These are phyloP conservation scores for Hanseniaspora mollemarum DNA, from an alignment of 805 yeast species.

Conservation along the genomic window DNA sequence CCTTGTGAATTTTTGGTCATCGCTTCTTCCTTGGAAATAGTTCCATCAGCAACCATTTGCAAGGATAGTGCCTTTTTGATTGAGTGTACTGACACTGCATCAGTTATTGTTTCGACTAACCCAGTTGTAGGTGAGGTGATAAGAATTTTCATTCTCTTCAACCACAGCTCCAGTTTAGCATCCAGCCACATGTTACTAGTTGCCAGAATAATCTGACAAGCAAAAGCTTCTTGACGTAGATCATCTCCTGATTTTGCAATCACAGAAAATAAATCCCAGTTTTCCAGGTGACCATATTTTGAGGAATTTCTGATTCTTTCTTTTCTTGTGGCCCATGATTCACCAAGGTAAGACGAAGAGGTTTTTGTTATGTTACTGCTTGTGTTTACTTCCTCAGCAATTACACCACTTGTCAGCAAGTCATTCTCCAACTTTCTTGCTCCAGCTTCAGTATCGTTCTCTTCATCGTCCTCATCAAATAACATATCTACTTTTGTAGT, in stretches of 20 bases:
- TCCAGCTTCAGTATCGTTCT: constrained; percentile 63
- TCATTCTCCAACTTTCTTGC: constrained; percentile 88
- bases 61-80: constrained; percentile 85
- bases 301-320: constrained; percentile 69
- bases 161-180: constrained; percentile 69
- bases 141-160: constrained; percentile 81
- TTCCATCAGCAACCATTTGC: constrained; percentile 49
- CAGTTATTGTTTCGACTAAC: constrained; percentile 87
- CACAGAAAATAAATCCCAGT: constrained; percentile 92
- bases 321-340: constrained; percentile 81
- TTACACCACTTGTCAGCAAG: constrained; percentile 68
- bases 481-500: constrained; percentile 21
- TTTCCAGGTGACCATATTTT: constrained; percentile 69
- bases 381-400: constrained; percentile 18
- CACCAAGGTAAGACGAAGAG: constrained; percentile 56
- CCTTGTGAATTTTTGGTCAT: constrained; percentile 32
- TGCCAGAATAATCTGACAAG: constrained; percentile 83
- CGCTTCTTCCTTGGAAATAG: neutral
- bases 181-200: constrained; percentile 76
- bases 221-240: constrained; percentile 92
- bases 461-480: constrained; percentile 32
- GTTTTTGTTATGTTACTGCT: constrained; percentile 17
- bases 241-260: constrained; percentile 96
- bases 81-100: constrained; percentile 87
- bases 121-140: constrained; percentile 87